Conservation (phyloP, 2,329 filamentous ascomycete species). For the Paradendryphiella salina region DNA sequence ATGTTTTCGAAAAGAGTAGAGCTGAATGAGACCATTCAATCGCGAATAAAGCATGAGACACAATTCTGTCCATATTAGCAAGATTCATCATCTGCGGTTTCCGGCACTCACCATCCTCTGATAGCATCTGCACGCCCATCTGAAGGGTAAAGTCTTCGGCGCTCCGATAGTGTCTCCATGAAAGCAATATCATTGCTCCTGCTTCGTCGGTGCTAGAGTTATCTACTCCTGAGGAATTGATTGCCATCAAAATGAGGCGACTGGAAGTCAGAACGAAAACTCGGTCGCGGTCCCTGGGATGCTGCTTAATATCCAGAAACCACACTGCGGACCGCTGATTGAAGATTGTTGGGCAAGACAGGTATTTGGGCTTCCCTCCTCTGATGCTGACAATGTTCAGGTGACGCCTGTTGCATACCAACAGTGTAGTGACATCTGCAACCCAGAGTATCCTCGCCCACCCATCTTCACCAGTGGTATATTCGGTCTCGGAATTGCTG, state of each 20-base stretch:
- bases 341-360: constrained; percentile 34
- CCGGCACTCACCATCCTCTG: constrained; percentile 37
- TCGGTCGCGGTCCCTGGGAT: constrained; percentile 54
- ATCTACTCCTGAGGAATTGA: constrained; percentile 39
- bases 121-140: constrained; percentile 31
- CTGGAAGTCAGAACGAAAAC: constrained; percentile 63
- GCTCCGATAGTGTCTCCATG: constrained; percentile 60
- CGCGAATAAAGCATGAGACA: constrained; percentile 41
- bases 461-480: constrained; percentile 45
- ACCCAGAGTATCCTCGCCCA: constrained; percentile 58
- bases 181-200: constrained; percentile 48
- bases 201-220: constrained; percentile 23
- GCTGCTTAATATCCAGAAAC: constrained; percentile 62
- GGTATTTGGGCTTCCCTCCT: constrained; percentile 18
- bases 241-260: constrained; percentile 55
- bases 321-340: constrained; percentile 43
- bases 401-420: constrained; percentile 57
- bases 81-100: background rate
- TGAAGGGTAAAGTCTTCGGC: constrained; percentile 57
- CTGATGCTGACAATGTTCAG: constrained; percentile 45
- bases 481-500: constrained; percentile 1
- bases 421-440: constrained; percentile 52
- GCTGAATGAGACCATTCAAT: constrained; percentile 36
- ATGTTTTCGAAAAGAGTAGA: constrained; percentile 31
- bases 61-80: constrained; percentile 29